A percentile compares a stretch with the other conserved stretches of the same genome.
Conservation (phyloP, 176 grass and related monocot genomes). For the Eragrostis nindensis region DNA sequence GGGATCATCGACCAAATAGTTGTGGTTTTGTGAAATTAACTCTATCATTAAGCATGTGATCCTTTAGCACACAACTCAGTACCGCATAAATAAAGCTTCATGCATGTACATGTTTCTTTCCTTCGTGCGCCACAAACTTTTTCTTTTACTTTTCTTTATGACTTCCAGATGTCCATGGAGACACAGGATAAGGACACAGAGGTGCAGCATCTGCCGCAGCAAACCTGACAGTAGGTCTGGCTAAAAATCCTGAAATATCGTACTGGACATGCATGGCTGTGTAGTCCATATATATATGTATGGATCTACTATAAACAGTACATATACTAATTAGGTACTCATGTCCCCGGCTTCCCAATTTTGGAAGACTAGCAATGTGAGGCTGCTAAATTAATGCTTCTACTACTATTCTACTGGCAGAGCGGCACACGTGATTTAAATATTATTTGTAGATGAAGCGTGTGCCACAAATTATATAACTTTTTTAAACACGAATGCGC, state of each 20-base stretch:
- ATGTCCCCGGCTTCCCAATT: not conserved
- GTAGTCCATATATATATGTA: no score
- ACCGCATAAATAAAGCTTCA: slow-evolving; percentile 19
- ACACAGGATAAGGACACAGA: not conserved
- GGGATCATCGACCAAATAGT: no score
- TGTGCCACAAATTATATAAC: not conserved
- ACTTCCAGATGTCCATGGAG: slow-evolving; percentile 27
- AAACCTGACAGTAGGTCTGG: not conserved
- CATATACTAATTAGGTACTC: no score
- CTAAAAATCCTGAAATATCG: not conserved
- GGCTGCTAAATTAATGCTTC: no score
- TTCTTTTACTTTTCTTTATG: not conserved
- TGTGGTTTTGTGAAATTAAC: no score
- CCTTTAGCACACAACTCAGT: not conserved
- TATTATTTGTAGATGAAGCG: not conserved
- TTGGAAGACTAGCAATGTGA: not conserved
- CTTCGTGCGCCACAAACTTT: not conserved
- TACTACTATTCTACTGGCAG: not conserved
- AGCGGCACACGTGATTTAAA: not conserved
- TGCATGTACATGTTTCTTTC: not conserved
- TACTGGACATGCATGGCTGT: not conserved
- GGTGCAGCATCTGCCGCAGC: slow-evolving; percentile 6
- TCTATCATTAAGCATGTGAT: no score
- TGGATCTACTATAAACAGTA: no score
- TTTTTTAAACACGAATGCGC: not conserved